phyloP scores from a whole-genome alignment of 371 early-diverging fungal species.

The Syncephalis fuscata region DNA sequence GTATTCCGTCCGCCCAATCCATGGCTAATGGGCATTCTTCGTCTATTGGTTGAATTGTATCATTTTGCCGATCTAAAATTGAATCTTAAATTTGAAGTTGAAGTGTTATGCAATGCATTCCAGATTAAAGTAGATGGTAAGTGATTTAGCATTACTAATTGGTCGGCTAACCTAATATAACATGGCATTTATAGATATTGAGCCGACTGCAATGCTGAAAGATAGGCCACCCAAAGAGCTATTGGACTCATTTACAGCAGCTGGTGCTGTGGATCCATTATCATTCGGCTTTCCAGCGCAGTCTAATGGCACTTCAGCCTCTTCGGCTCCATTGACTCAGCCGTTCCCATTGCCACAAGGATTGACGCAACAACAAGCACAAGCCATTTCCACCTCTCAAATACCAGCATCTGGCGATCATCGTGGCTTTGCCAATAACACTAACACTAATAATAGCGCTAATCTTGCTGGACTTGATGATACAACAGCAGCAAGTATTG shows the following conservation, averaged over 20 bases:
- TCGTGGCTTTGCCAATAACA: too few species aligned
- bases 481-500: slow-evolving; percentile 11
- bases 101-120: slow-evolving; percentile 81
- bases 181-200: slow-evolving; percentile 70
- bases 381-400: not conserved
- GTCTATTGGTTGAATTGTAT: slow-evolving; percentile 80
- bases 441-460: not conserved
- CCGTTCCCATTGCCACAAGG: not conserved
- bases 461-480: not conserved
- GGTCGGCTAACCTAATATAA: too few species aligned
- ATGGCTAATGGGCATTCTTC: slow-evolving; percentile 91
- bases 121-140: too few species aligned
- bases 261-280: not conserved
- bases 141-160: too few species aligned
- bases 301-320: not conserved
- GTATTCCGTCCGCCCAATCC: slow-evolving; percentile 95
- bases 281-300: not conserved
- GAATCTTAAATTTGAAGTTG: slow-evolving; percentile 93
- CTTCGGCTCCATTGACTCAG: not conserved
- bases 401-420: too few species aligned
- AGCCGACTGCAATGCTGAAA: slow-evolving; percentile 56
- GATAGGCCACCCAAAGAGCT: slow-evolving; percentile 34
- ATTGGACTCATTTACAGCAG: not conserved
- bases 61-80: slow-evolving; percentile 82
- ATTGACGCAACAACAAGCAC: not conserved